Evolutionary conservation across 768 basidiomycete species (phyloP), one percentile per base, ranked within the genome.

Genomic region (Phallus indusiatus): DNA sequence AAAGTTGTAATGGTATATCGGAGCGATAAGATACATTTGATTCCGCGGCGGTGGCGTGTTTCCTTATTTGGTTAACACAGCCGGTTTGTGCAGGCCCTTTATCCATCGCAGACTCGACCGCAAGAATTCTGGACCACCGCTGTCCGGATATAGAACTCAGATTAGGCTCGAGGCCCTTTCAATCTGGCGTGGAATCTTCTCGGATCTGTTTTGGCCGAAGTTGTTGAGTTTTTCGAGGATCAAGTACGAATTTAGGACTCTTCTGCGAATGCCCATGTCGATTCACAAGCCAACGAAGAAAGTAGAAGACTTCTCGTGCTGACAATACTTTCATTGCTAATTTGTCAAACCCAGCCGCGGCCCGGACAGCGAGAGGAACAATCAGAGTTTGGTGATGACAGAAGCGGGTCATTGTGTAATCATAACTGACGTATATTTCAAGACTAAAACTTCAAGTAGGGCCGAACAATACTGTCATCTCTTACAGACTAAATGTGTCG

Each of bases 1-100:
- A 37, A 46, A 16, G 57, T 16, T 11, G 57, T 59, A 52, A 58
- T 51, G 57, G 49, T 49, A n/a, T 51, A 18, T 51, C 50, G 33
- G 49, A 17, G 9, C 21, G 54, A 37, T 49, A 28, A 34, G 34
- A 11, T 20, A 20, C 12, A 9, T 42, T 56, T 56, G 55, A 22
- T 47, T 24, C 55, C 55, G 55, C 55, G 55, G 47, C 46, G 24
- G 46, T 24, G n/a, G 4, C 42, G 37, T 10, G 36, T 28, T 49
- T 17, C 47, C 42, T 22, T 20, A 46, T 56, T 46, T 12, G 55
- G 36, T 49, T 22, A 33, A 47, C 21, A 46, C 37, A n/a, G 36
- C 47, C 49, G 14, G 2, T 16, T 56, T 56, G 55, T 28, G 14
- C 33, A 28, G 28, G n/a, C n/a, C 20, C 14, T 18, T 16, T 24